Evolutionary conservation across 129 eudicot species (phyloP).

Genomic region (Ambrosia artemisiifolia): DNA sequence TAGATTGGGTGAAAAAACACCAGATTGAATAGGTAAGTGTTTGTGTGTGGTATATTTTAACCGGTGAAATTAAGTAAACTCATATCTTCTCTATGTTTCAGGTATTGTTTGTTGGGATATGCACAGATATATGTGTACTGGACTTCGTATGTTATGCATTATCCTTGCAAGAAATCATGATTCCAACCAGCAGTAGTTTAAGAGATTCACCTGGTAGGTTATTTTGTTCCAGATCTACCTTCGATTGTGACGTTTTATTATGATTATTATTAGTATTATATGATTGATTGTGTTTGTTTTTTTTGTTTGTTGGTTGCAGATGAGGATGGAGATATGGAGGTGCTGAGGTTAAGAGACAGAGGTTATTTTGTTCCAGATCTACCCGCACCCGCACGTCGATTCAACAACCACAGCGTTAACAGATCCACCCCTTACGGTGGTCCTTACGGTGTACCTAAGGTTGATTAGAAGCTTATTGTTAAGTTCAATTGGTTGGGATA

Average conservation of each 20-base stretch:
- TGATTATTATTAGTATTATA: too few species aligned
- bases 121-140: constrained; percentile 87
- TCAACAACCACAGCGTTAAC: constrained; percentile 56
- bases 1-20: constrained; percentile 74
- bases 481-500: neutral
- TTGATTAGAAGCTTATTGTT: constrained; percentile 30
- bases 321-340: too few species aligned
- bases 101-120: constrained; percentile 83
- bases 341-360: too few species aligned
- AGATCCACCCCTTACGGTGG: constrained; percentile 88
- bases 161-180: constrained; percentile 84
- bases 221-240: too few species aligned
- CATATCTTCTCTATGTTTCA: constrained; percentile 21
- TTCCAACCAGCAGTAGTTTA: too few species aligned
- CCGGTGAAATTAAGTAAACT: neutral
- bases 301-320: too few species aligned
- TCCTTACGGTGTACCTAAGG: constrained; percentile 51
- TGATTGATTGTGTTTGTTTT: too few species aligned
- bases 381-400: constrained; percentile 85
- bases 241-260: too few species aligned
- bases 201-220: too few species aligned
- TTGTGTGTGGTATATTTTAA: neutral
- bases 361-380: too few species aligned
- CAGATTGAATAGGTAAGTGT: constrained; percentile 67
- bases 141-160: constrained; percentile 77